Evolutionary conservation across 2,329 filamentous ascomycete genomes (phyloP).

Genomic region (Aphanocladium album): DNA sequence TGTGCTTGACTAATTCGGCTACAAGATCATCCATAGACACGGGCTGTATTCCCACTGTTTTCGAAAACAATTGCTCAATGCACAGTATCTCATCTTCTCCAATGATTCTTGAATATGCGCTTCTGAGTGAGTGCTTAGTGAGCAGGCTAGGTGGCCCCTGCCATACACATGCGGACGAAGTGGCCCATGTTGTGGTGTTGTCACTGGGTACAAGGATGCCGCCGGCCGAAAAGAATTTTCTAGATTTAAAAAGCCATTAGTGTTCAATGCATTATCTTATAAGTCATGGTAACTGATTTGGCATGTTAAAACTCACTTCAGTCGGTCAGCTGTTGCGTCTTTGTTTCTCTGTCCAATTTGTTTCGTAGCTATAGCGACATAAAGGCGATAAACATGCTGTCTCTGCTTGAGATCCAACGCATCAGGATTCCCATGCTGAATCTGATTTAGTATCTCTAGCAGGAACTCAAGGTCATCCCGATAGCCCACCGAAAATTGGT

Average conservation of each 20-base stretch:
- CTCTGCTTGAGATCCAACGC: not conserved
- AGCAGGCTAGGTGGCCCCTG: not conserved
- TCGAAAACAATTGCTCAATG: not conserved
- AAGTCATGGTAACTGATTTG: too few relatives aligned
- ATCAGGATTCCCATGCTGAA: not conserved
- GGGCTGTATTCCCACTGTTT: not conserved
- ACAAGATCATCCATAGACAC: not conserved
- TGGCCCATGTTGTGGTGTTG: too few relatives aligned
- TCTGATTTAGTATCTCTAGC: not conserved
- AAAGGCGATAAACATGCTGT: not conserved
- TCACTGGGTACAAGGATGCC: not conserved
- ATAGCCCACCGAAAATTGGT: conserved; percentile 3
- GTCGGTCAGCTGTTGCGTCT: not conserved
- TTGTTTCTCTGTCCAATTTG: not conserved
- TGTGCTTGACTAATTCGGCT: too few relatives aligned
- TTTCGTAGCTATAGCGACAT: not conserved
- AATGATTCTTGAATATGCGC: not conserved
- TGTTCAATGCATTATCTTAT: too few relatives aligned
- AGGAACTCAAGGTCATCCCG: conserved; percentile 6
- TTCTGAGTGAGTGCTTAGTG: not conserved
- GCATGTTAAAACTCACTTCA: not conserved
- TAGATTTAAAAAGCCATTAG: too few relatives aligned
- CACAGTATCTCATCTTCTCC: not conserved
- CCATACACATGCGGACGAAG: not conserved
- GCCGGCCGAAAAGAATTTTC: not conserved